Percentiles rank a stretch among this genome's conserved stretches.
These are phyloP conservation scores for Sordariomycetes sp. DNA, from an alignment of 2,329 filamentous ascomycete species.

Conservation along the genomic window DNA sequence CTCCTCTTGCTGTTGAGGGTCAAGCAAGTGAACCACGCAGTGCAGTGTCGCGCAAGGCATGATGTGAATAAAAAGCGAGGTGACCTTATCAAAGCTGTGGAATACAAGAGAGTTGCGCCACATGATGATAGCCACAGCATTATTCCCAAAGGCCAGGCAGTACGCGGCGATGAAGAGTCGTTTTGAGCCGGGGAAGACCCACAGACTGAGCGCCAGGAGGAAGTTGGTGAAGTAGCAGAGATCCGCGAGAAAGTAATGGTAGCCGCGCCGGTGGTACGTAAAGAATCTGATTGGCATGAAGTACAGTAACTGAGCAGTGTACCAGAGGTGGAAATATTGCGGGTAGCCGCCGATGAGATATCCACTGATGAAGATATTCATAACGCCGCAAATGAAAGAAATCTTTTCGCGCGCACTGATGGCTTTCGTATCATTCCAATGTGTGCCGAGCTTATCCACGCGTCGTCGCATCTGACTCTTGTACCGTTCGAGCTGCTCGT, in stretches of 20 bases:
- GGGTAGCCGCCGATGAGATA: slow-evolving; percentile 84
- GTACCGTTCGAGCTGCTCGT: slow-evolving; percentile 90
- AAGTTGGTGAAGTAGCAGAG: slow-evolving; percentile 98
- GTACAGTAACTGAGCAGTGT: slow-evolving; percentile 76
- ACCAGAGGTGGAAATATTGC: slow-evolving; percentile 87
- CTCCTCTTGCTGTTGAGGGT: slow-evolving; percentile 51
- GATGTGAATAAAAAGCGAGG: slow-evolving; percentile 97
- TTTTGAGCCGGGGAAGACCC: slow-evolving; percentile 85
- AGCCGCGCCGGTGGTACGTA: slow-evolving; percentile 83
- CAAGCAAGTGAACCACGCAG: slow-evolving; percentile 77
- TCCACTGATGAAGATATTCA: slow-evolving; percentile 96
- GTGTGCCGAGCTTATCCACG: slow-evolving; percentile 76
- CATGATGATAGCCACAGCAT: slow-evolving; percentile 96
- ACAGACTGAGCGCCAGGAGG: slow-evolving; percentile 71
- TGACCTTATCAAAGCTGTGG: slow-evolving; percentile 96
- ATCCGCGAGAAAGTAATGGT: slow-evolving; percentile 95
- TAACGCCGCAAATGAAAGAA: slow-evolving; percentile 89
- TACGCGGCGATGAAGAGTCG: slow-evolving; percentile 86
- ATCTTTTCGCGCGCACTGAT: slow-evolving; percentile 90
- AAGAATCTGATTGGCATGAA: slow-evolving; percentile 96
- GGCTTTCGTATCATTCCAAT: slow-evolving; percentile 83
- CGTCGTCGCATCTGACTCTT: slow-evolving; percentile 76
- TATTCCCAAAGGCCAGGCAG: slow-evolving; percentile 91
- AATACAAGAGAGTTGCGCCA: slow-evolving; percentile 98
- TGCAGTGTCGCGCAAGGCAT: slow-evolving; percentile 96